Evolutionary conservation across 2,329 filamentous ascomycete species (phyloP).

Genomic region (Fusarium sterilihyphosum): DNA sequence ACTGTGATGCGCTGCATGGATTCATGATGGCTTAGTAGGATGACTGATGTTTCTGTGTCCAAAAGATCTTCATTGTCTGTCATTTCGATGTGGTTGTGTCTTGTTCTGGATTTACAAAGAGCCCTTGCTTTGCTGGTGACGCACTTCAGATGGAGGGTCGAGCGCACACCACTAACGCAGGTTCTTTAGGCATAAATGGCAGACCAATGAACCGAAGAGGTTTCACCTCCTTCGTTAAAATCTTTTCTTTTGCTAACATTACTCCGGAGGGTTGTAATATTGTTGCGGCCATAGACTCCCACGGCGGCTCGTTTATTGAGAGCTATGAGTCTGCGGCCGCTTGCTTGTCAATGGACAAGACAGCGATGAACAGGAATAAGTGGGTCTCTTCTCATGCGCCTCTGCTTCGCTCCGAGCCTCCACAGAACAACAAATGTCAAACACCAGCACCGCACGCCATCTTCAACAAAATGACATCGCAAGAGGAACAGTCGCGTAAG

Average conservation of each 20-base stretch:
- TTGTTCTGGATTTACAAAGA: background rate
- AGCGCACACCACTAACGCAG: background rate
- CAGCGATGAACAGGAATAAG: rapidly evolving
- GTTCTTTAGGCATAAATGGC: rapidly evolving
- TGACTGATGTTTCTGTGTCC: background rate
- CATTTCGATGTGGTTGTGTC: background rate
- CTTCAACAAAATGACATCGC: too few species aligned
- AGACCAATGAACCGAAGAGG: rapidly evolving
- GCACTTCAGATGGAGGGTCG: rapidly evolving
- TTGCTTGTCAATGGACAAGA: rapidly evolving
- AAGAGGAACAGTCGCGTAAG: background rate
- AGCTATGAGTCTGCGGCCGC: too few species aligned
- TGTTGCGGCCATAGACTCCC: too few species aligned
- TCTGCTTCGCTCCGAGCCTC: rapidly evolving
- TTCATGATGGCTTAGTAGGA: rapidly evolving
- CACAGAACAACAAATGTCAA: background rate
- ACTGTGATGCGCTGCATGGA: rapidly evolving
- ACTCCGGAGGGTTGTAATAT: too few species aligned
- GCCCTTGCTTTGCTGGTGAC: background rate
- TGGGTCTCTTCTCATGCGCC: background rate
- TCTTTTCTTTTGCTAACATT: background rate
- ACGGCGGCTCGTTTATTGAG: rapidly evolving
- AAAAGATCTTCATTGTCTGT: rapidly evolving
- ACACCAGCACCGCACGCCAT: rapidly evolving
- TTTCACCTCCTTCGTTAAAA: rapidly evolving